Conservation (phyloP, 1,284 basidiomycete genomes). For the Heterobasidion occidentale region DNA sequence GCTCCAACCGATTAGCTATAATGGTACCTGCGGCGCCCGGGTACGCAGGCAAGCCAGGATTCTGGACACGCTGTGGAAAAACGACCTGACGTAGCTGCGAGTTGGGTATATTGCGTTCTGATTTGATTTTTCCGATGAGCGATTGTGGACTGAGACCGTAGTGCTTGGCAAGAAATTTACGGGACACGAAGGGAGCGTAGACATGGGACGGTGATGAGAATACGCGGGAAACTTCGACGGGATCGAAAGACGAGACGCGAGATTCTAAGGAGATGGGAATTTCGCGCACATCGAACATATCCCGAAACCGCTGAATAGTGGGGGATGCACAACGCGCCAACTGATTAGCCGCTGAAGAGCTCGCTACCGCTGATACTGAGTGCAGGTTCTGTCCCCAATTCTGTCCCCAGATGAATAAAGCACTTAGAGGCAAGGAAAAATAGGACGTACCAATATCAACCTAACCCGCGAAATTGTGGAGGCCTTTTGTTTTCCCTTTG, state of each 20-base stretch:
- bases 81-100: not conserved
- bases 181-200: not conserved
- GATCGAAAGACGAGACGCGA: not conserved
- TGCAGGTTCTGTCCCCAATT: too few species aligned
- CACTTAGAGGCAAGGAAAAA: too few species aligned
- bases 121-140: not conserved
- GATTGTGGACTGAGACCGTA: not conserved
- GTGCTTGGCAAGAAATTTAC: not conserved
- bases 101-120: not conserved
- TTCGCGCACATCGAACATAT: too few species aligned
- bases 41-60: not conserved
- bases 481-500: too few species aligned
- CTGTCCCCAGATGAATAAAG: too few species aligned
- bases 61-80: not conserved
- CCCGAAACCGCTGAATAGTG: too few species aligned
- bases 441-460: too few species aligned
- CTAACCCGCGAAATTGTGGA: too few species aligned
- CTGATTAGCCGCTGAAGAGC: too few species aligned
- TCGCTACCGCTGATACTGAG: too few species aligned
- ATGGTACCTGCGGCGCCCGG: constrained; percentile 1
- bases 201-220: not conserved
- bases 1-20: not conserved
- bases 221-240: not conserved
- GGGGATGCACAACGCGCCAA: too few species aligned
- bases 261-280: not conserved